These are phyloP conservation scores for Cyclostephanos tholiformis DNA, from an alignment of 108 stramenopile genomes.

Conservation along the genomic window DNA sequence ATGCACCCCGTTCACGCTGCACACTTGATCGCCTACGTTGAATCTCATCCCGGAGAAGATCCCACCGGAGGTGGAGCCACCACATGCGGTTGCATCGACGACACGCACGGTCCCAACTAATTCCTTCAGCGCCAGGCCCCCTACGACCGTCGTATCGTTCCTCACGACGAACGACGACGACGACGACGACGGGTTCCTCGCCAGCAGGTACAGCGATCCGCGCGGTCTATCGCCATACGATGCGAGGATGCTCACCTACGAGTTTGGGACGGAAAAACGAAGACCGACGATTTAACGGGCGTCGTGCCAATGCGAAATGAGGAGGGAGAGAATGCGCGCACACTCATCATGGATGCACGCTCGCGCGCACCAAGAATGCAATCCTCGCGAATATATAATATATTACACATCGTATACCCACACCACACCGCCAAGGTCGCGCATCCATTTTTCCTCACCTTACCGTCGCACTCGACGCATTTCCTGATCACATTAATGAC, in stretches of 20 bases:
- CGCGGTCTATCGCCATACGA: neutral
- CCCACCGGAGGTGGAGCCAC: constrained; percentile 4
- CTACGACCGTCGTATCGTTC: constrained; percentile 17
- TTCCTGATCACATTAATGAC: neutral
- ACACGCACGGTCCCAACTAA: constrained; percentile 10
- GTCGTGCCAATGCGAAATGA: neutral
- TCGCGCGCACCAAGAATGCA: no score
- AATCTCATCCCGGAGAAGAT: constrained; percentile 21
- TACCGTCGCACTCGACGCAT: neutral
- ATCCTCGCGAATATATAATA: no score
- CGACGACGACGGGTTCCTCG: neutral
- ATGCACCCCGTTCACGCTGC: constrained; percentile 25
- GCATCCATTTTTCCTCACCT: neutral
- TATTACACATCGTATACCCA: no score
- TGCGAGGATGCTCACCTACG: neutral
- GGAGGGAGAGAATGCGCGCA: neutral
- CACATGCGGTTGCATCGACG: neutral
- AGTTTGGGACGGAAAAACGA: neutral
- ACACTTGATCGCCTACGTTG: constrained; percentile 28
- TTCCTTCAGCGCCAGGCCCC: constrained; percentile 28
- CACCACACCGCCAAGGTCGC: neutral
- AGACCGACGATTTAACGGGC: neutral
- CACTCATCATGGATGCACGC: no score
- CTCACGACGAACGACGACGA: constrained; percentile 26
- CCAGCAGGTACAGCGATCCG: neutral